Base-by-base conservation (phyloP, 2,329 filamentous ascomycete genomes). In the Fusarium sp. region DNA sequence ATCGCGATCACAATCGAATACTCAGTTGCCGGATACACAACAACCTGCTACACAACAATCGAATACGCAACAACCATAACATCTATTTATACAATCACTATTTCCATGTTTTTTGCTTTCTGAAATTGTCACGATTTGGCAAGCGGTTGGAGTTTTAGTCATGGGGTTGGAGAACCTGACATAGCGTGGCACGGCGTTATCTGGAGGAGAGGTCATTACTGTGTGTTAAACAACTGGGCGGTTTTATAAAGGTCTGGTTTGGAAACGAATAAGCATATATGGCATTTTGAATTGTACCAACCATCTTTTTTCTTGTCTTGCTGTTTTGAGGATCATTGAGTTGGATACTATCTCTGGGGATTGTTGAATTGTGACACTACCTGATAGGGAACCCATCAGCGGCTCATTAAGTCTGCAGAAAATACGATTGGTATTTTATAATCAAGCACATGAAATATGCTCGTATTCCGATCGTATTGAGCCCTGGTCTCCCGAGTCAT, bases 131-230 rank as follows among this genome's bases (percentile, higher is more conserved):
- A 25, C 35, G 7, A 10, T 8, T 57, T 32, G 48, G 35, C 13
- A 39, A 50, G 37, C 14, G 43, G 43, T n/a, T 35, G 57, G 70
- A 59, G 52, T 67, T 54, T 32, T 2, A 54, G 50, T 54, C 27
- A 27, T 54, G 32, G 23, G 39, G 34, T n/a, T 14, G 27, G 58
- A 69, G 16, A 60, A 52, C 62, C 34, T 32, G 63, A 62, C 34
- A 64, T 64, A 70, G 66, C 54, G 63, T 61, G 34, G 61, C 68
- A 64, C 39, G 72, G 72, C 70, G 72, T 75, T 70, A 11, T 30
- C 7, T 23, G 2, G 8, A 14, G 35, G 58, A 3, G 43, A 45
- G 63, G 3, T 7, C 37, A 8, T 14, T 14, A 45, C 14, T 65
- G 25, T 50, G 60, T 34, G 43, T 4, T 20, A 27, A n/a, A 37